These are phyloP conservation scores for Botrytis aclada DNA, from an alignment of 2,329 filamentous ascomycete genomes.

Conservation along the genomic window DNA sequence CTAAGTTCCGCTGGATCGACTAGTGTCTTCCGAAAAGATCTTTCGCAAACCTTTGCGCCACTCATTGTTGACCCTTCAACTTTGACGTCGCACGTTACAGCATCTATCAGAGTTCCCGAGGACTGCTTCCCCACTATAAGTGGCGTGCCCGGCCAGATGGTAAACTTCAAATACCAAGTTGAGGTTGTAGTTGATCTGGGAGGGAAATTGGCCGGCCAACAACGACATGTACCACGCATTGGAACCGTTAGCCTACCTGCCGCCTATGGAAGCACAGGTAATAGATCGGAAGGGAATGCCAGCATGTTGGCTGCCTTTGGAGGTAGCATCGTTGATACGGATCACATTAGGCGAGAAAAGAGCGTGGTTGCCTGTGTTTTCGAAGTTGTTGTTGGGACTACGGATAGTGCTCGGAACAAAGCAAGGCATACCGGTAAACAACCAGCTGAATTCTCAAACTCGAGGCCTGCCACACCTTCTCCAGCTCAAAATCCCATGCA, in stretches of 20 bases:
- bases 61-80: constrained; percentile 81
- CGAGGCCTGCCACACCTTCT: constrained; percentile 22
- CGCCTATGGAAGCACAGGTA: constrained; percentile 25
- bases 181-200: constrained; percentile 92
- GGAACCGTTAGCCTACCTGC: constrained; percentile 33
- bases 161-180: constrained; percentile 90
- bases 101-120: constrained; percentile 81
- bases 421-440: constrained; percentile 30
- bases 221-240: constrained; percentile 39
- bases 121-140: constrained; percentile 90
- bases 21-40: constrained; percentile 92
- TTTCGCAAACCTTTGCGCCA: constrained; percentile 84
- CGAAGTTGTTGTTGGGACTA: constrained; percentile 82
- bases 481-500: constrained; percentile 28
- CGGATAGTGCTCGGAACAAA: constrained; percentile 57
- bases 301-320: constrained; percentile 53
- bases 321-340: constrained; percentile 79
- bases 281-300: constrained; percentile 37
- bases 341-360: constrained; percentile 81
- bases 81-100: constrained; percentile 74
- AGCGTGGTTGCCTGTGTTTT: constrained; percentile 86
- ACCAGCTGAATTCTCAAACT: constrained; percentile 25
- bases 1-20: constrained; percentile 82
- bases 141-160: constrained; percentile 86
- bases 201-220: constrained; percentile 74